Evolutionary conservation across 768 basidiomycete genomes (phyloP).

Genomic region (Kwoniella heveanensis): DNA sequence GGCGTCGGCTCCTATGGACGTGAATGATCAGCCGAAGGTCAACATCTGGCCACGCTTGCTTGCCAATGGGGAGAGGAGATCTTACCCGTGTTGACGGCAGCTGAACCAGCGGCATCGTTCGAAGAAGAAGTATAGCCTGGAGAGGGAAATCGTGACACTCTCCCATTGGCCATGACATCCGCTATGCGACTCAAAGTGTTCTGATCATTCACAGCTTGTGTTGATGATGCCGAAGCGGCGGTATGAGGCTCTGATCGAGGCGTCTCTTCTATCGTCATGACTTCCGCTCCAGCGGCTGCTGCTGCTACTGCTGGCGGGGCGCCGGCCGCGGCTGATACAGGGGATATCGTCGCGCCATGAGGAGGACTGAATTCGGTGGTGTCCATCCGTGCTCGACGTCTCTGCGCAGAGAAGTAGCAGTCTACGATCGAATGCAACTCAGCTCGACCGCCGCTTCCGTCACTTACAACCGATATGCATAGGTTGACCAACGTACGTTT

Average conservation of each 20-base stretch:
- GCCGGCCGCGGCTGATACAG: neutral
- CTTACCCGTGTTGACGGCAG: neutral
- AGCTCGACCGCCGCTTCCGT: no score
- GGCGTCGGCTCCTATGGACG: neutral
- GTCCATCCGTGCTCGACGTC: neutral
- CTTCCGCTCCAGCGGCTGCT: no score
- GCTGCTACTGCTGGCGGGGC: neutral
- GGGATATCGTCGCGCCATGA: neutral
- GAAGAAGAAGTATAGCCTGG: neutral
- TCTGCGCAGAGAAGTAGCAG: neutral
- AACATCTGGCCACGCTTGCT: no score
- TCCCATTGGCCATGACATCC: neutral
- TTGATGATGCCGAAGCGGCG: neutral
- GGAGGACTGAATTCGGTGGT: neutral
- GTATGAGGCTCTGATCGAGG: neutral
- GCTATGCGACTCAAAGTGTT: neutral
- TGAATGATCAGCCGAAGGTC: neutral
- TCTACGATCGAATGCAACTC: neutral
- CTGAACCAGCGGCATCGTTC: neutral
- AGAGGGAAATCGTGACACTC: neutral
- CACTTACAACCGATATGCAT: no score
- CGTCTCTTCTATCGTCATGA: neutral
- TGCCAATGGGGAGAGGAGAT: no score
- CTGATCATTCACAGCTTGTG: neutral
- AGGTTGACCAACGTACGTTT: neutral